A percentile compares a stretch with the other conserved stretches of the same genome.
These are phyloP conservation scores for Tillandsia leiboldiana DNA, from an alignment of 176 grass and related monocot species.

Conservation along the genomic window DNA sequence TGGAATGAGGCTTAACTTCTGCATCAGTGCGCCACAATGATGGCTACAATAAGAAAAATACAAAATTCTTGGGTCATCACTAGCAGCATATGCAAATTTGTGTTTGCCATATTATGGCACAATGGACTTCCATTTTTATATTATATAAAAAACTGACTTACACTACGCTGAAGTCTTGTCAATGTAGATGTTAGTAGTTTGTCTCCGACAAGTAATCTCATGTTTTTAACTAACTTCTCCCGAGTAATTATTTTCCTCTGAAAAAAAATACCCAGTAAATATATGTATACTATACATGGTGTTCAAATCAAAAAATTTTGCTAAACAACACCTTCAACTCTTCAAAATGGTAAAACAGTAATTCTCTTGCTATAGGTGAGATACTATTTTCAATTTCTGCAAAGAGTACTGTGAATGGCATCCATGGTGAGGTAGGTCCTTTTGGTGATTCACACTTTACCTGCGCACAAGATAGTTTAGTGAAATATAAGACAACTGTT, in stretches of 20 bases:
- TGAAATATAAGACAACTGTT: constrained; percentile 16
- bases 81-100: background rate
- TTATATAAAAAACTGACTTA: constrained; percentile 31
- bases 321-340: constrained; percentile 54
- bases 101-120: background rate
- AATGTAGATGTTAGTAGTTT: constrained; percentile 50
- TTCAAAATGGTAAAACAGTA: constrained; percentile 61
- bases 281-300: constrained; percentile 6
- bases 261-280: constrained; percentile 8
- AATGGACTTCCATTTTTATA: too few relatives aligned
- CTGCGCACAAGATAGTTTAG: constrained; percentile 28
- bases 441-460: constrained; percentile 26
- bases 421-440: constrained; percentile 63
- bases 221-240: constrained; percentile 61
- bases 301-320: background rate
- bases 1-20: background rate
- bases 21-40: constrained; percentile 7
- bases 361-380: constrained; percentile 46
- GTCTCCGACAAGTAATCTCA: constrained; percentile 59
- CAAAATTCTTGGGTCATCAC: background rate
- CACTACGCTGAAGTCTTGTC: constrained; percentile 41
- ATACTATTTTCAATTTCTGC: constrained; percentile 45
- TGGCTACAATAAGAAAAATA: constrained; percentile 12
- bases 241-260: constrained; percentile 55
- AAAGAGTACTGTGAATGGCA: constrained; percentile 56